A percentile compares a stretch with the other conserved stretches of the same genome.
These are phyloP conservation scores for Chalciporus sp. DNA, from an alignment of 1,284 basidiomycete genomes.

Conservation along the genomic window DNA sequence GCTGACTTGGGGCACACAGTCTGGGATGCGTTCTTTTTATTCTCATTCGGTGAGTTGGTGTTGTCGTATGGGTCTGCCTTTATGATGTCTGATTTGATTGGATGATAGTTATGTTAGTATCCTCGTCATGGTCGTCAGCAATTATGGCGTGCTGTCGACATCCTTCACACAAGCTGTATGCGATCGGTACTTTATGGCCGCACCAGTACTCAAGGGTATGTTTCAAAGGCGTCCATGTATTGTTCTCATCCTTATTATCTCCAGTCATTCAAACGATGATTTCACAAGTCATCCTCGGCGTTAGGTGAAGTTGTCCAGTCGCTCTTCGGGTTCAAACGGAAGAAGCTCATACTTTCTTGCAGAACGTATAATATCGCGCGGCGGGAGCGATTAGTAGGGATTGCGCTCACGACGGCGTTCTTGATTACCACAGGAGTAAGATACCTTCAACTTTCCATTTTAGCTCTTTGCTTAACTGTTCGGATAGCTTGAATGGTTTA, in stretches of 20 bases:
- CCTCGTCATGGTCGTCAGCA: constrained; percentile 38
- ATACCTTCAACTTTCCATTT: neutral
- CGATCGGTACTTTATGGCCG: constrained; percentile 29
- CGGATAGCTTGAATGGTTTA: constrained; percentile 34
- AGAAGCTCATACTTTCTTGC: neutral
- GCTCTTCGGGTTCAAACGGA: neutral
- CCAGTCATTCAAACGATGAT: constrained; percentile 37
- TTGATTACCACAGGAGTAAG: constrained; percentile 23
- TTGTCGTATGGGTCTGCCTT: neutral
- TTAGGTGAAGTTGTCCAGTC: constrained; percentile 20
- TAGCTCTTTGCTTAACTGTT: neutral
- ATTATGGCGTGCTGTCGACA: constrained; percentile 41
- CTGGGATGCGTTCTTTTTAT: constrained; percentile 40
- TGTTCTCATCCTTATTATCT: neutral
- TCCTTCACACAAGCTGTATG: constrained; percentile 33
- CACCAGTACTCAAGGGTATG: constrained; percentile 40
- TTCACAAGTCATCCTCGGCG: constrained; percentile 37
- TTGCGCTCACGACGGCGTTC: constrained; percentile 20
- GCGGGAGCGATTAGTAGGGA: constrained; percentile 25
- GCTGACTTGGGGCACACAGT: constrained; percentile 10
- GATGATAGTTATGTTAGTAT: constrained; percentile 41
- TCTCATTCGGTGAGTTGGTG: constrained; percentile 36
- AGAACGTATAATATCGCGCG: constrained; percentile 38
- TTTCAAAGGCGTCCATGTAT: neutral
- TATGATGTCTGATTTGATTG: constrained; percentile 10